Evolutionary conservation across 108 stramenopile species (phyloP).

Genomic region (Skeletonema menzelii): DNA sequence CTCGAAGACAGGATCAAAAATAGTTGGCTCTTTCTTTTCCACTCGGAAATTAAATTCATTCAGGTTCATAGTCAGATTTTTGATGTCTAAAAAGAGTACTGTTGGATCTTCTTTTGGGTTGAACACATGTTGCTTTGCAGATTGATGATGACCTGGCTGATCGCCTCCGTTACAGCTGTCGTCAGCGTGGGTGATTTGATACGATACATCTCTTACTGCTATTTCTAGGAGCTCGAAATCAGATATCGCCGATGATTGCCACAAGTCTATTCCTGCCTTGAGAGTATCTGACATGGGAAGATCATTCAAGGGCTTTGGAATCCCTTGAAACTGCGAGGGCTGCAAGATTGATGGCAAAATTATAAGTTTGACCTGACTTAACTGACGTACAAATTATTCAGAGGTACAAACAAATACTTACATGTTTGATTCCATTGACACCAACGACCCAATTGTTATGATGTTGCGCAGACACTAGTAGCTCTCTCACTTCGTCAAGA

Average conservation of each 20-base stretch:
- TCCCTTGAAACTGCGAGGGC: conserved; percentile 16
- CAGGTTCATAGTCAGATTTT: conserved; percentile 64
- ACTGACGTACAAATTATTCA: neutral
- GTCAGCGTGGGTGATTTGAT: conserved; percentile 70
- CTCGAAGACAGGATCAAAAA: conserved; percentile 89
- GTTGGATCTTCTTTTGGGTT: conserved; percentile 80
- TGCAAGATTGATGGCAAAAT: neutral
- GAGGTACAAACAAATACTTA: neutral
- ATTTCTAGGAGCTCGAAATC: conserved; percentile 85
- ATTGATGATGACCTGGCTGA: neutral
- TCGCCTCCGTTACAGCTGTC: conserved; percentile 39
- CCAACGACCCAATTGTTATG: conserved; percentile 77
- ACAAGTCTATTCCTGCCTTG: conserved; percentile 79
- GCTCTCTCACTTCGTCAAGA: conserved; percentile 70
- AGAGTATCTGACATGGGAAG: conserved; percentile 73
- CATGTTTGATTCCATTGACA: conserved; percentile 58
- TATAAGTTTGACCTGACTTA: neutral
- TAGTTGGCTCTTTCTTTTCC: conserved; percentile 63
- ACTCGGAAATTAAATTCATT: conserved; percentile 80
- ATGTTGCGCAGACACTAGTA: conserved; percentile 69
- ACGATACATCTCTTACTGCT: conserved; percentile 77
- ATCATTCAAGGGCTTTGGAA: conserved; percentile 52
- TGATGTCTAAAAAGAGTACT: conserved; percentile 75
- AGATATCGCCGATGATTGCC: conserved; percentile 79
- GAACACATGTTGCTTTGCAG: conserved; percentile 37